Conservation (phyloP, 352 stramenopile genomes). For the Globisporangium echinulatum region DNA sequence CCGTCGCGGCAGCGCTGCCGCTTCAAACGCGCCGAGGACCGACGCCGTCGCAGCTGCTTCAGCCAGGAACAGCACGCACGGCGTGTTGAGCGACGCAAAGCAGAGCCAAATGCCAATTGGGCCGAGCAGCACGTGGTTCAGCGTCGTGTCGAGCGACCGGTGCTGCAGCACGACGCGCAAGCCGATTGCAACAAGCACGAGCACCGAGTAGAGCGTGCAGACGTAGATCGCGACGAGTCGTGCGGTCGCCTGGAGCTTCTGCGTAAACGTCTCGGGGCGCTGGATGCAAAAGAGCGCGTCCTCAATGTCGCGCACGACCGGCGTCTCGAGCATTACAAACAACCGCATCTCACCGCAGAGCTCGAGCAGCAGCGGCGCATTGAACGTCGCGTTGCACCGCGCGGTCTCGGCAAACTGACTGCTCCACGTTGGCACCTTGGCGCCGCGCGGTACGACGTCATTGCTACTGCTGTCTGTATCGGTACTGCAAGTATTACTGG, state of each 20-base stretch:
- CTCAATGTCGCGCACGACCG: slow-evolving; percentile 70
- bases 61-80: slow-evolving; percentile 69
- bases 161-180: slow-evolving; percentile 62
- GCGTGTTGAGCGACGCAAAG: slow-evolving; percentile 80
- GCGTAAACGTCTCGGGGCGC: slow-evolving; percentile 60
- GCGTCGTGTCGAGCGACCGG: slow-evolving; percentile 53
- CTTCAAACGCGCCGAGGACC: slow-evolving; percentile 73
- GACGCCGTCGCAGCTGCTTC: slow-evolving; percentile 67
- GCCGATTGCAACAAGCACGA: slow-evolving; percentile 62
- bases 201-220: slow-evolving; percentile 59
- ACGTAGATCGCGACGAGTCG: slow-evolving; percentile 47
- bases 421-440: slow-evolving; percentile 55
- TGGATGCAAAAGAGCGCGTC: slow-evolving; percentile 73
- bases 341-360: slow-evolving; percentile 84
- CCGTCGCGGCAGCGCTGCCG: slow-evolving; percentile 26
- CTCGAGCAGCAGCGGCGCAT: slow-evolving; percentile 60
- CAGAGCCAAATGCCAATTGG: slow-evolving; percentile 81
- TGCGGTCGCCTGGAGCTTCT: slow-evolving; percentile 65
- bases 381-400: slow-evolving; percentile 71
- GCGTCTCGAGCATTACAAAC: slow-evolving; percentile 83
- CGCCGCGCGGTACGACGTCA: slow-evolving; percentile 36
- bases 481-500: too few species aligned
- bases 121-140: slow-evolving; percentile 64
- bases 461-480: neutral
- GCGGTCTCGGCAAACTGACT: slow-evolving; percentile 32